Percentiles rank a stretch among this genome's conserved stretches.
These are phyloP conservation scores for Lunularia cruciata DNA, from an alignment of 225 moss, liverwort and hornwort species.

Conservation along the genomic window DNA sequence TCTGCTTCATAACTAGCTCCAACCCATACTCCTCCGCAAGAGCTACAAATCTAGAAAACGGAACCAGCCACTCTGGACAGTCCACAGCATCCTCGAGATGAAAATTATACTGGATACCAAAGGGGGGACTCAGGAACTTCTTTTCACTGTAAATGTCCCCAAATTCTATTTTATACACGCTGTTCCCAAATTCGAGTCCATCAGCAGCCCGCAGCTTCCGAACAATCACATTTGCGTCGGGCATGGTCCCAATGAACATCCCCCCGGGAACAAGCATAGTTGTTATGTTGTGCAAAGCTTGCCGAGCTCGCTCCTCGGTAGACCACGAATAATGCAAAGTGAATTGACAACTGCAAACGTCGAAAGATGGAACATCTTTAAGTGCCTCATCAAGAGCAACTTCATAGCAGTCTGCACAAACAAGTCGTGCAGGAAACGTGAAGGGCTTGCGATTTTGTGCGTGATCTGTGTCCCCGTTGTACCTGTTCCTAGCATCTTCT, in stretches of 20 bases:
- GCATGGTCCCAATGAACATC: slow-evolving; percentile 95
- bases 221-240: slow-evolving; percentile 92
- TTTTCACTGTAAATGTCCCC: slow-evolving; percentile 73
- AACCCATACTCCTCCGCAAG: slow-evolving; percentile 95
- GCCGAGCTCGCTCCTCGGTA: slow-evolving; percentile 89
- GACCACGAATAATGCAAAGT: slow-evolving; percentile 98
- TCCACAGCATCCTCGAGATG: slow-evolving; percentile 97
- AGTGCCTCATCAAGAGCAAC: slow-evolving; percentile 73
- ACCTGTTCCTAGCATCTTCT: slow-evolving; percentile 90
- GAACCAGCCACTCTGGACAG: slow-evolving; percentile 98
- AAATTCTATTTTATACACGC: slow-evolving; percentile 78
- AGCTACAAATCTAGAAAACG: slow-evolving; percentile 75
- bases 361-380: slow-evolving; percentile 71
- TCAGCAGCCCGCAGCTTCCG: slow-evolving; percentile 89
- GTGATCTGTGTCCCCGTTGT: slow-evolving; percentile 95
- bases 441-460: slow-evolving; percentile 83
- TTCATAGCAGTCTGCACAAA: slow-evolving; percentile 98
- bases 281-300: slow-evolving; percentile 85
- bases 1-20: slow-evolving; percentile 82
- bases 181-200: slow-evolving; percentile 92
- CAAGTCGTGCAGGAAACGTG: slow-evolving; percentile 80
- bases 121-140: slow-evolving; percentile 72
- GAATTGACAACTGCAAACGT: slow-evolving; percentile 97
- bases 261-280: slow-evolving; percentile 78
- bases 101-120: slow-evolving; percentile 94